Percentiles rank a stretch among this genome's conserved stretches.
phyloP scores from a whole-genome alignment of 2,329 filamentous ascomycete species.

The Grosmannia clavigera region DNA sequence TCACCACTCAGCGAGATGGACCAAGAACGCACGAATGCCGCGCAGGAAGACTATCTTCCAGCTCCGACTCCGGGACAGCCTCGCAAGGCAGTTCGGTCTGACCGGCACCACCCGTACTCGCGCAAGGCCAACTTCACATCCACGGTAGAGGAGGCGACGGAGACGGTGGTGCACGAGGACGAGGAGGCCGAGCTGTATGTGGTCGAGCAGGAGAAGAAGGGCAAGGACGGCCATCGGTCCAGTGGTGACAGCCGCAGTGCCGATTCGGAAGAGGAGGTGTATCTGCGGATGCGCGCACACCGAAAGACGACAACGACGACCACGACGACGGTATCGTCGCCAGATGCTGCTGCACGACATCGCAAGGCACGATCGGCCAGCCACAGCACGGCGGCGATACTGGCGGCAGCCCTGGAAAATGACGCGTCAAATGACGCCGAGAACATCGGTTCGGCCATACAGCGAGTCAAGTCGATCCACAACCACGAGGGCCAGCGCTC shows the following conservation, averaged over 20 bases:
- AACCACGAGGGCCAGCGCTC: constrained; percentile 36
- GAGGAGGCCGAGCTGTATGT: constrained; percentile 30
- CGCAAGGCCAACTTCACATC: constrained; percentile 31
- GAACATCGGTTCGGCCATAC: constrained; percentile 44
- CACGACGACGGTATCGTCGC: constrained; percentile 38
- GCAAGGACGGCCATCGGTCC: constrained; percentile 47
- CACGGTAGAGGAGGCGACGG: constrained; percentile 41
- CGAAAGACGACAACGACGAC: constrained; percentile 40
- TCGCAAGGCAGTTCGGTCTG: constrained; percentile 67
- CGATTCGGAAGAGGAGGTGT: constrained; percentile 74
- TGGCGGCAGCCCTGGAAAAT: constrained; percentile 47
- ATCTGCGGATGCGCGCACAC: constrained; percentile 59
- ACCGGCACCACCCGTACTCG: constrained; percentile 60
- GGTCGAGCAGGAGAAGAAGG: constrained; percentile 45
- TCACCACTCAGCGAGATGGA: constrained; percentile 91
- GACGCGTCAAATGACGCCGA: constrained; percentile 59
- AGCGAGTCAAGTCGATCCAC: constrained; percentile 38
- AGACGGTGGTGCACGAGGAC: constrained; percentile 30
- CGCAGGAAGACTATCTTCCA: constrained; percentile 84
- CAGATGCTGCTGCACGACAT: constrained; percentile 42
- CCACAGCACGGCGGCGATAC: constrained; percentile 59
- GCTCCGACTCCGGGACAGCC: constrained; percentile 94
- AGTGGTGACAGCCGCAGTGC: constrained; percentile 39
- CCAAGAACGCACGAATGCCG: constrained; percentile 56
- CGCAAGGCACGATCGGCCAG: constrained; percentile 57